phyloP scores from a whole-genome alignment of 2,329 filamentous ascomycete species.

The Didymella glomerata region DNA sequence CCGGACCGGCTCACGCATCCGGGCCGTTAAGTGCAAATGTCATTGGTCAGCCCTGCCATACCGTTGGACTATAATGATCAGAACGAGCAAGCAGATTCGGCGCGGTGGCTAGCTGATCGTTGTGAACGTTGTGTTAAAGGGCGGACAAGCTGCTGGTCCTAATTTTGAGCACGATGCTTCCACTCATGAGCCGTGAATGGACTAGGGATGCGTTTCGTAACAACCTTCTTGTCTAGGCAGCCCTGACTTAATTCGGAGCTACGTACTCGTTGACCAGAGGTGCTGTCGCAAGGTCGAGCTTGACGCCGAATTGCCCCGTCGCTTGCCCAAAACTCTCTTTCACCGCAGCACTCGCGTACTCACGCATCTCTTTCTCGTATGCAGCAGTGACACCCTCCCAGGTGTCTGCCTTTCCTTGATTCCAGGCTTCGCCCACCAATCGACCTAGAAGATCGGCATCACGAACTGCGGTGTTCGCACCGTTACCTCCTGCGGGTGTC shows the following conservation, averaged over 20 bases:
- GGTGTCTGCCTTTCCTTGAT: slow-evolving; percentile 30
- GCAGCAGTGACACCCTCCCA: slow-evolving; percentile 48
- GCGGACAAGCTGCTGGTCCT: not conserved
- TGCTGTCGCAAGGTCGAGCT: slow-evolving; percentile 31
- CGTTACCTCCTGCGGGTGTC: slow-evolving; percentile 58
- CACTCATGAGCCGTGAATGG: no score
- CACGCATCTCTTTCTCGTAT: slow-evolving; percentile 51
- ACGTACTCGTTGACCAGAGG: slow-evolving; percentile 31
- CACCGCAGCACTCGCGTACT: slow-evolving; percentile 55
- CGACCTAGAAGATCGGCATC: slow-evolving; percentile 55
- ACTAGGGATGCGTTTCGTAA: not conserved
- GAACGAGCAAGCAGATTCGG: not conserved
- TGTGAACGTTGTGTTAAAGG: not conserved
- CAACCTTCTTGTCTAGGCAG: not conserved
- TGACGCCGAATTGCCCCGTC: slow-evolving; percentile 22
- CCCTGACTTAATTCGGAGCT: slow-evolving; percentile 24
- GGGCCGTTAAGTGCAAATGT: not conserved
- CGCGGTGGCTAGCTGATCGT: not conserved
- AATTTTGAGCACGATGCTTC: not conserved
- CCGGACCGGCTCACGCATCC: not conserved
- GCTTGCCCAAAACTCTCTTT: slow-evolving; percentile 59
- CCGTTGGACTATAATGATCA: not conserved
- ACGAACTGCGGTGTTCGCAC: slow-evolving; percentile 57
- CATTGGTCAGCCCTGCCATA: not conserved
- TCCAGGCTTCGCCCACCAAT: slow-evolving; percentile 42